These are phyloP conservation scores for Neckera pumila DNA, from an alignment of 225 moss, liverwort and hornwort species.

Conservation along the genomic window DNA sequence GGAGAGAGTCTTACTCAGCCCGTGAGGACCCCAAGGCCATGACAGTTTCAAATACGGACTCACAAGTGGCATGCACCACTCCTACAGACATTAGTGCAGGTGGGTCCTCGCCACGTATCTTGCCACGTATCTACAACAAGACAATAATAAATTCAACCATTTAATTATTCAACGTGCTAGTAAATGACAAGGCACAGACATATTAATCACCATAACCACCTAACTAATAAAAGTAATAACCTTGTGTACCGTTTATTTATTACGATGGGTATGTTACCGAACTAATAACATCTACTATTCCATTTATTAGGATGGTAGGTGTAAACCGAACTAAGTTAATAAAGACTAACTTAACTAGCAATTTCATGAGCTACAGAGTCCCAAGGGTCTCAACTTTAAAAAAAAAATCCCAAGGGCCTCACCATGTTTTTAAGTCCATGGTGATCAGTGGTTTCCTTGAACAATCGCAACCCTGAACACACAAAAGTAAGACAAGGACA, in stretches of 20 bases:
- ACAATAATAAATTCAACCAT: neutral
- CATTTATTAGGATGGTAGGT: neutral
- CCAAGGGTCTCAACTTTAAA: neutral
- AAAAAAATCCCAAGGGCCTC: neutral
- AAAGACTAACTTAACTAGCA: neutral
- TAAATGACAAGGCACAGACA: neutral
- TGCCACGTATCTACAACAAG: neutral
- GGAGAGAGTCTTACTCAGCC: slow-evolving; percentile 45
- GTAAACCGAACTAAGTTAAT: too few relatives aligned
- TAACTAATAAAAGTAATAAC: neutral
- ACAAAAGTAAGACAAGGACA: neutral
- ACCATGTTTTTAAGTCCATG: slow-evolving; percentile 70
- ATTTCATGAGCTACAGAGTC: neutral
- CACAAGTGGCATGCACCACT: slow-evolving; percentile 81
- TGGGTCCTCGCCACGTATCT: slow-evolving; percentile 88
- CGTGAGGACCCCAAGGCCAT: slow-evolving; percentile 85
- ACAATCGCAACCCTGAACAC: slow-evolving; percentile 77
- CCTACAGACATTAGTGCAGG: slow-evolving; percentile 97
- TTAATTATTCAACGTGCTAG: neutral
- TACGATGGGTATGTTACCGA: neutral
- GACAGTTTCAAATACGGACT: slow-evolving; percentile 80
- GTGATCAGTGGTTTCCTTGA: slow-evolving; percentile 84
- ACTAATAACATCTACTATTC: too few relatives aligned
- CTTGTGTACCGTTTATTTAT: too few relatives aligned
- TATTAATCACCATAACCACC: neutral